Evolutionary conservation across 352 stramenopile genomes (phyloP), one percentile per base, ranked within the genome.

Genomic region (Phytophthora parvispora): DNA sequence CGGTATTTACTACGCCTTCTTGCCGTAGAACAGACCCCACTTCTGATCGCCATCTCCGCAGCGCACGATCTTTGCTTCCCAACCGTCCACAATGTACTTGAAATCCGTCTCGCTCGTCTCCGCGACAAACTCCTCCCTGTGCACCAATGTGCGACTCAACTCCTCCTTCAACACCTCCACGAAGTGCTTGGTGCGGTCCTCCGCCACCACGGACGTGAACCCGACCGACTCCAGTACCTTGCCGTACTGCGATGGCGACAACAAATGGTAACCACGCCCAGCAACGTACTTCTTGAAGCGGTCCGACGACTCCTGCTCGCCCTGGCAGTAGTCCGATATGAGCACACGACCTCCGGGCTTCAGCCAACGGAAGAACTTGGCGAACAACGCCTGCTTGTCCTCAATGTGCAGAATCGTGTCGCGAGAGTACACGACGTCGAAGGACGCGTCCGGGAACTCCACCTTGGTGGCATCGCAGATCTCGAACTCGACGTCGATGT

Each of bases 391-490:
- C 22, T 75, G 38, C 63, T 93, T 91, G 64, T 89, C 78, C 15
- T 78, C 69, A 61, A 93, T 93, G 63, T 93, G 85, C 31, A 93
- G 72, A 59, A 93, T 91, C 43, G 85, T 93, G 72, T 93, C 85
- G 7, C 85, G 83, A 67, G 85, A 93, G 74, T 93, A 93, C 6
- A 93, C 64, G 24, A 91, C 81, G 51, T 93, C 85, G 56, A 93
- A 93, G 8, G 85, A 93, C 12, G 75, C 72, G 31, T 76, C 71
- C 2, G 83, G 77, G 63, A 78, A 92, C 29, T 92, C 83, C 28
- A 77, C 78, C 16, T 51, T 75, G 4, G 85, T 93, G 7, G 83
- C 85, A 27, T 93, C 83, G 48, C 81, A 91, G 60, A 93, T 89
- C 78, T 91, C 83, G 58, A 93, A 90, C 55, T 90, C 83, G 18